A percentile compares a stretch with the other conserved stretches of the same genome.
Conservation (phyloP, 306 rosid genomes). For the Dalbergia oliveri region DNA sequence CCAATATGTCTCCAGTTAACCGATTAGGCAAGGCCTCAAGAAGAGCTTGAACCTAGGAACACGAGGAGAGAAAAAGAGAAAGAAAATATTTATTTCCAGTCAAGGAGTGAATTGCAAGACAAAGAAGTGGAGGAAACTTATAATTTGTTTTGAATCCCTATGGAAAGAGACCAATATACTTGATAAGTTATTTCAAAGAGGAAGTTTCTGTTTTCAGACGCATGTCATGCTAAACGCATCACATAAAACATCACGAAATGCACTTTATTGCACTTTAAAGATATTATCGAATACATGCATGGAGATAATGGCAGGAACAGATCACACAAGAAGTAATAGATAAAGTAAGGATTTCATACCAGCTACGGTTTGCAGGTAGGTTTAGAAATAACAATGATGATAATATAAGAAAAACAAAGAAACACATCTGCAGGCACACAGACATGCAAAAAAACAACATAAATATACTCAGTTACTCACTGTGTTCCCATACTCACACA, state of each 20-base stretch:
- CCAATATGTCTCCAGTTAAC: conserved; percentile 87
- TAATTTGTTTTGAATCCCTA: conserved; percentile 20
- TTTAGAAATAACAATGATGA: conserved; percentile 31
- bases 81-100: conserved; percentile 40
- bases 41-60: conserved; percentile 80
- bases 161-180: conserved; percentile 30
- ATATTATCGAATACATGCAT: conserved; percentile 32
- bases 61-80: background rate
- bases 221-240: conserved; percentile 21
- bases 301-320: conserved; percentile 1
- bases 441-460: conserved; percentile 23
- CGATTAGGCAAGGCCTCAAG: conserved; percentile 90
- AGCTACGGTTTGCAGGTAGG: conserved; percentile 36
- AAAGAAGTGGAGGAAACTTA: conserved; percentile 29
- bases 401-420: conserved; percentile 20
- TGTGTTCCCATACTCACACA: conserved; percentile 90
- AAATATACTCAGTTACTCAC: conserved; percentile 80
- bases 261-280: conserved; percentile 26
- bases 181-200: conserved; percentile 13
- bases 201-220: conserved; percentile 7
- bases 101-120: conserved; percentile 20
- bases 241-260: background rate
- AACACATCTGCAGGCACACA: conserved; percentile 5
- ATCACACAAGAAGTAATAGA: conserved; percentile 1
- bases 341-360: conserved; percentile 30